Evolutionary conservation across 1,139 yeast species (phyloP).

Genomic region (Diutina rugosa): DNA sequence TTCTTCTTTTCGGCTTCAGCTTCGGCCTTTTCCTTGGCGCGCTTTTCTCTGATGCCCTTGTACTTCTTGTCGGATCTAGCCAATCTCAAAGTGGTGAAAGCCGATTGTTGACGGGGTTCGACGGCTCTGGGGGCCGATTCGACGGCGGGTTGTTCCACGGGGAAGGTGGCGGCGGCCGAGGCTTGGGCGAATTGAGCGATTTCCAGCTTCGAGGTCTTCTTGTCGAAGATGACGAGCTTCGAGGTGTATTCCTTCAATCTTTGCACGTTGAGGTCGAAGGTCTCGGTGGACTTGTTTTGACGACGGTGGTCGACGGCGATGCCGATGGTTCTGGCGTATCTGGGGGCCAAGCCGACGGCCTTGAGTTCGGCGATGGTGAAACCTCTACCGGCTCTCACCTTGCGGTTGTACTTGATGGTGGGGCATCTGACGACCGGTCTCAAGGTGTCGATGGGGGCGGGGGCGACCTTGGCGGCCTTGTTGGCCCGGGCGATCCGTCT

Average conservation of each 20-base stretch:
- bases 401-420: conserved; percentile 97
- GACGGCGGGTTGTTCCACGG: conserved; percentile 66
- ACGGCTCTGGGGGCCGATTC: conserved; percentile 87
- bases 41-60: conserved; percentile 95
- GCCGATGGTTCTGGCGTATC: conserved; percentile 97
- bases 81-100: conserved; percentile 89
- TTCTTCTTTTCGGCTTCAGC: conserved; percentile 97
- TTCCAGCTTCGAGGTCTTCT: conserved; percentile 44
- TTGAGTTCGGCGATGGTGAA: conserved; percentile 96
- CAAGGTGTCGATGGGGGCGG: conserved; percentile 92
- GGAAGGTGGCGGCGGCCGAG: conserved; percentile 69
- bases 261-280: conserved; percentile 86
- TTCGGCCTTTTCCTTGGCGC: conserved; percentile 94
- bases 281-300: conserved; percentile 96
- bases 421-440: conserved; percentile 99
- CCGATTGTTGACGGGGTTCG: conserved; percentile 72
- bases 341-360: conserved; percentile 93
- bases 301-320: conserved; percentile 99
- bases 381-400: conserved; percentile 99
- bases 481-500: conserved; percentile 92
- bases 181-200: conserved; percentile 68
- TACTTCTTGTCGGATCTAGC: conserved; percentile 91
- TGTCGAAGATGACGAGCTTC: conserved; percentile 92
- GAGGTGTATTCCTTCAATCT: conserved; percentile 95
- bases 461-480: conserved; percentile 93